These are phyloP conservation scores for Rutstroemia sp. DNA, from an alignment of 2,329 filamentous ascomycete genomes.

Conservation along the genomic window DNA sequence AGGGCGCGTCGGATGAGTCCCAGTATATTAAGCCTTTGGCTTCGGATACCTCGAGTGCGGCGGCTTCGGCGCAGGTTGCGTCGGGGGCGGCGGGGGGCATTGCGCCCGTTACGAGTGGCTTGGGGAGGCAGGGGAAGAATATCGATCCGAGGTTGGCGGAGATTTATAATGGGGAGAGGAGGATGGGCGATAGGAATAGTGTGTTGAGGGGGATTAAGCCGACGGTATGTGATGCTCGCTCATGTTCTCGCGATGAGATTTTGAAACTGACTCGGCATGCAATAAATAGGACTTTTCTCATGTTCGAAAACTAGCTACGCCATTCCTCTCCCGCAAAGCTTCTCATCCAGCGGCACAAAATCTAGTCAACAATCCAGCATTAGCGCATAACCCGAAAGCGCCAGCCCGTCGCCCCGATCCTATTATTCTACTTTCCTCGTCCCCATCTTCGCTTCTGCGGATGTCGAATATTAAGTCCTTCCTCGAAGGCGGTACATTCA, in stretches of 20 bases:
- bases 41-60: conserved; percentile 43
- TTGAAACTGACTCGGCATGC: not conserved
- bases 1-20: conserved; percentile 81
- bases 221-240: conserved; percentile 50
- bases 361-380: conserved; percentile 37
- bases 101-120: conserved; percentile 33
- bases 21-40: conserved; percentile 86
- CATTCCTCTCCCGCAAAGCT: conserved; percentile 61
- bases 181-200: conserved; percentile 88
- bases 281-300: conserved; percentile 82
- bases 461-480: conserved; percentile 96
- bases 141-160: conserved; percentile 76
- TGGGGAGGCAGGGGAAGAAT: conserved; percentile 52
- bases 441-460: conserved; percentile 86
- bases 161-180: conserved; percentile 87
- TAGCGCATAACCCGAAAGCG: conserved; percentile 47
- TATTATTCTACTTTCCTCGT: conserved; percentile 95
- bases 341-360: conserved; percentile 31
- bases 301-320: conserved; percentile 75
- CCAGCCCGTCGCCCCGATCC: conserved; percentile 57
- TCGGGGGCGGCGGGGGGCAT: conserved; percentile 36
- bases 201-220: conserved; percentile 81
- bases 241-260: not conserved
- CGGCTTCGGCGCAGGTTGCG: conserved; percentile 41
- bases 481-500: conserved; percentile 76